Evolutionary conservation across 139 green algal species (phyloP).

Genomic region (Chlorella sp.): DNA sequence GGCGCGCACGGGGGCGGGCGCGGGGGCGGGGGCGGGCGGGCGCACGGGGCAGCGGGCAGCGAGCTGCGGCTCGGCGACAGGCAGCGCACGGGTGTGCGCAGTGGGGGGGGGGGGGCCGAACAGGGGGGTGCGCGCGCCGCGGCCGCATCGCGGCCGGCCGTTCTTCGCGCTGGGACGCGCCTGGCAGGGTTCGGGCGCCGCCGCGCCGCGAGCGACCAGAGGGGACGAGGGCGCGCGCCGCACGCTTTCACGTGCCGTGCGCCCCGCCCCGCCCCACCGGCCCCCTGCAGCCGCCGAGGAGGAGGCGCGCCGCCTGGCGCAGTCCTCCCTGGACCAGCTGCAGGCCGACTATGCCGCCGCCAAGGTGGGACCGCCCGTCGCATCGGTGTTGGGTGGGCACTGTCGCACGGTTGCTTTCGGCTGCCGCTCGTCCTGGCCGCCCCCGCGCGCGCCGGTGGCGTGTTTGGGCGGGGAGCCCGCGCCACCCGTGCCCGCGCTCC

Average conservation of each 20-base stretch:
- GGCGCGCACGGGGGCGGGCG: background rate
- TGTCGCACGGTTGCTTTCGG: background rate
- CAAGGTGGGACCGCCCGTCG: slow-evolving; percentile 16
- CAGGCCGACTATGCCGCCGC: slow-evolving; percentile 35
- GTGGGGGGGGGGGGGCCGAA: background rate
- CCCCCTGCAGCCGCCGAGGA: slow-evolving; percentile 23
- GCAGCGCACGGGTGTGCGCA: background rate
- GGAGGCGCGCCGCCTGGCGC: slow-evolving; percentile 20
- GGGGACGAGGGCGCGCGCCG: background rate
- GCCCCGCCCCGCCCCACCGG: too few relatives aligned
- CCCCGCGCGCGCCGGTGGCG: background rate
- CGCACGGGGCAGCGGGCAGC: too few relatives aligned
- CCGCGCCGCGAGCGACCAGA: background rate
- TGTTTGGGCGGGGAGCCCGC: background rate
- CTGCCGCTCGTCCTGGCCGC: background rate
- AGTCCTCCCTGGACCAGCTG: slow-evolving; percentile 22
- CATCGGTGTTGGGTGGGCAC: background rate
- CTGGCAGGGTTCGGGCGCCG: background rate
- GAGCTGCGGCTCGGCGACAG: background rate
- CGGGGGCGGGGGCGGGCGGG: background rate
- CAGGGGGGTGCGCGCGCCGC: background rate
- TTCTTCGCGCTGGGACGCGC: background rate
- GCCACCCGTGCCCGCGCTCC: too few relatives aligned
- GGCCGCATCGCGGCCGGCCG: background rate
- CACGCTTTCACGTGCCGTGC: background rate